Base-by-base conservation (phyloP, 2,329 filamentous ascomycete species). In the Ophidiomyces ophidiicola region DNA sequence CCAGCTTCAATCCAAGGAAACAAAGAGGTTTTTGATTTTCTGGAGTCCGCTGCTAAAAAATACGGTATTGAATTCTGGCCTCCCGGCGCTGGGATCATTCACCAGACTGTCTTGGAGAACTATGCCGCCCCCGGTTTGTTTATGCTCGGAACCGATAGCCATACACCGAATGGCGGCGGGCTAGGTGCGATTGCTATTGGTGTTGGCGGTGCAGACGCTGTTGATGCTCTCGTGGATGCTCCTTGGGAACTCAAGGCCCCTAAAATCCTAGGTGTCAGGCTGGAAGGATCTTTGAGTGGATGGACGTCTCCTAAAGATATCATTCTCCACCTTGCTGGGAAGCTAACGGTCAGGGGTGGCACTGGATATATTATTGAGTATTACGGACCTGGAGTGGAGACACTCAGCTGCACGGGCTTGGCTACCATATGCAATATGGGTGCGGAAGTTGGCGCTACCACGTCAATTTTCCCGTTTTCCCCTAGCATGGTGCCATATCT, bases 211-310 rank as follows among this genome's bases (percentile, higher is more conserved):
- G 90, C 90, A 17, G 90, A 98, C 64, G 90, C 90, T 17, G 90
- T 98, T 2, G 90, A 98, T 64, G 90, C 88, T 5, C 74, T 98
- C 28, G 90, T 94, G 2, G 87, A 93, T 56, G 86, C 87, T 6
- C 90, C 90, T 0, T 98, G 90, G 90, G 90, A 98, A 64, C 68
- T 98, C 44, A 94, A 93, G 69, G 90, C 90, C 4, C 90, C 90
- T 11, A 86, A 84, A 61, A 71, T 98, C 36, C 66, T 94, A 8
- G 87, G 87, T 53, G 86, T 96, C 6, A 75, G 79, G 55, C 71
- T 96, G 29, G 80, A 80, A 44, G 90, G 90, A 50, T 67, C 82
- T 63, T 73, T 98, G 44, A 83, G 70, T 58, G 86, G 83, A 54
- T 98, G 90, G 90, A 80, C 85, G 1, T 79, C 85, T 17, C 88